phyloP scores from a whole-genome alignment of 108 stramenopile genomes.

The Nitzschia sp. region DNA sequence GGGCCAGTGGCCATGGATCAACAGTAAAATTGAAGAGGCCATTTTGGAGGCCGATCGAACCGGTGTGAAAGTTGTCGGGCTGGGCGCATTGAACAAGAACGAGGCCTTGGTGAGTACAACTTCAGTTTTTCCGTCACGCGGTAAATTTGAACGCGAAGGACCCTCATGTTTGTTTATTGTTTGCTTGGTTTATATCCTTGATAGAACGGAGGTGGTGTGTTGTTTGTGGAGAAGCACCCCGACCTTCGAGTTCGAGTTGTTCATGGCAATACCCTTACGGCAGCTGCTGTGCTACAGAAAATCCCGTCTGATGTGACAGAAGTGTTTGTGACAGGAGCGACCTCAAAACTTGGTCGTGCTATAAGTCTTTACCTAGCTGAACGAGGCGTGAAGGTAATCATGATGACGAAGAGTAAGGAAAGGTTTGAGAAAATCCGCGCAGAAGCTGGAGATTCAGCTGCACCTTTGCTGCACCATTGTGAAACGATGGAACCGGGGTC shows the following conservation, averaged over 20 bases:
- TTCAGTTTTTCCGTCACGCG: neutral
- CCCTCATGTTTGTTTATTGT: neutral
- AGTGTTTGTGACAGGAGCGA: slow-evolving; percentile 33
- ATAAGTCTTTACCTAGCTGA: slow-evolving; percentile 24
- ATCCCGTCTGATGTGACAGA: slow-evolving; percentile 25
- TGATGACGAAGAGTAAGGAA: slow-evolving; percentile 21
- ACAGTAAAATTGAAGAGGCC: slow-evolving; percentile 21
- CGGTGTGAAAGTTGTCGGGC: slow-evolving; percentile 21
- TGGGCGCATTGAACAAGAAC: slow-evolving; percentile 31
- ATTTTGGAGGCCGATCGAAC: slow-evolving; percentile 13
- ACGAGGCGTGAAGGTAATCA: slow-evolving; percentile 25
- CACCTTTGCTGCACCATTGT: neutral
- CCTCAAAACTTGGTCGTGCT: slow-evolving; percentile 25
- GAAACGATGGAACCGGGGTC: slow-evolving; percentile 13
- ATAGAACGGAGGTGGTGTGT: slow-evolving; percentile 26
- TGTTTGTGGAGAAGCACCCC: slow-evolving; percentile 22
- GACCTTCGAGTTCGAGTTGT: slow-evolving; percentile 20
- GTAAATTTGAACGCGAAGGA: too few species aligned
- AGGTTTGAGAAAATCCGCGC: slow-evolving; percentile 18
- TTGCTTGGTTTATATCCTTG: neutral
- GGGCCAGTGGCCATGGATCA: slow-evolving; percentile 26
- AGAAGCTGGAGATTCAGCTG: slow-evolving; percentile 9
- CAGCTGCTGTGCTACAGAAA: slow-evolving; percentile 20
- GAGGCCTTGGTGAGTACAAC: slow-evolving; percentile 17
- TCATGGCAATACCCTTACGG: slow-evolving; percentile 28